Evolutionary conservation across 805 yeast genomes (phyloP).

Genomic region (Pichia thaimueangensis): DNA sequence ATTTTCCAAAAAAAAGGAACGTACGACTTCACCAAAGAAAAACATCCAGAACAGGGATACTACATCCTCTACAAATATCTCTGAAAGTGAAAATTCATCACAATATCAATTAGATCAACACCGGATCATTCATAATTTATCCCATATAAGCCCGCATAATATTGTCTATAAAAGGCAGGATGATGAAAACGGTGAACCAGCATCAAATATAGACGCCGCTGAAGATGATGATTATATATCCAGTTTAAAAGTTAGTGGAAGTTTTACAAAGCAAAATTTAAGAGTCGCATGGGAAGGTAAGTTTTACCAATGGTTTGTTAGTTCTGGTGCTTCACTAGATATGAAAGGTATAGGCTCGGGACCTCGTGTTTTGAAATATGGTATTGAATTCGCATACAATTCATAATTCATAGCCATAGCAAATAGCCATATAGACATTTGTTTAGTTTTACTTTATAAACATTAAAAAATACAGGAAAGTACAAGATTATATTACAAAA

Average conservation of each 20-base stretch:
- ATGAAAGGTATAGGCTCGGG: slow-evolving; percentile 31
- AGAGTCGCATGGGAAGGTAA: slow-evolving; percentile 85
- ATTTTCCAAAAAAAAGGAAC: neutral
- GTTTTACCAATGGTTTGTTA: slow-evolving; percentile 68
- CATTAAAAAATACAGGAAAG: no score
- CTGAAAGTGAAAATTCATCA: neutral
- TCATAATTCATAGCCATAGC: slow-evolving; percentile 27
- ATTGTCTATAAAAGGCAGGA: slow-evolving; percentile 9
- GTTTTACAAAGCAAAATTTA: slow-evolving; percentile 54
- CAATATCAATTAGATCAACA: slow-evolving; percentile 3
- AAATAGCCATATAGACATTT: no score
- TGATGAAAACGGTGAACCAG: neutral
- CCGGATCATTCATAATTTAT: neutral
- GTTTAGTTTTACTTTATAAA: no score
- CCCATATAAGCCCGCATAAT: slow-evolving; percentile 6
- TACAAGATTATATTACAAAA: no score
- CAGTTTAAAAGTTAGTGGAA: slow-evolving; percentile 68
- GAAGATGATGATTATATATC: slow-evolving; percentile 29
- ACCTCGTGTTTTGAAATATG: slow-evolving; percentile 48
- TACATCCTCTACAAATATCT: neutral
- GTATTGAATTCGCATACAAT: slow-evolving; percentile 57
- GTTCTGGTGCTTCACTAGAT: slow-evolving; percentile 60
- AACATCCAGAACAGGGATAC: no score
- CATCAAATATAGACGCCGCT: neutral
- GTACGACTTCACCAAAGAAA: neutral